Conservation (phyloP, 176 grass and related monocot genomes). For the Ananas comosus region DNA sequence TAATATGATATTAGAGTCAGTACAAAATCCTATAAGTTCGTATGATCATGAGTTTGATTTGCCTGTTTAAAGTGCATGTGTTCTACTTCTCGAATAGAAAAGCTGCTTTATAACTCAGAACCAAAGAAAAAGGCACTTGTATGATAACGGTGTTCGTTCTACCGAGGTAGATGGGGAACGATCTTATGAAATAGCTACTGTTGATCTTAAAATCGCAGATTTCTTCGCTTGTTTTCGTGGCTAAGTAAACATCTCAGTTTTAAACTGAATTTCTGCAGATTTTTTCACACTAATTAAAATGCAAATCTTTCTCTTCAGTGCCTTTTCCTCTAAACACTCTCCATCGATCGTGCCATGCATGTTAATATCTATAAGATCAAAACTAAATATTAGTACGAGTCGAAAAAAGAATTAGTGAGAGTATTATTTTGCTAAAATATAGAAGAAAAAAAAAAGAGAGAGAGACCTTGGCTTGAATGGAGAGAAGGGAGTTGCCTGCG, state of each 20-base stretch:
- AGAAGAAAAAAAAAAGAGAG: neutral
- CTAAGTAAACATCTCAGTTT: slow-evolving; percentile 48
- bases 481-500: slow-evolving; percentile 22
- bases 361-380: slow-evolving; percentile 3
- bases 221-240: slow-evolving; percentile 41
- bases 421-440: no score
- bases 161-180: slow-evolving; percentile 40
- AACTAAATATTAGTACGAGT: neutral
- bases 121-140: neutral
- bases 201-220: slow-evolving; percentile 49
- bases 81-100: no score
- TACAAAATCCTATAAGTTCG: no score
- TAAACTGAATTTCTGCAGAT: slow-evolving; percentile 37
- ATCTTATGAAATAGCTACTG: slow-evolving; percentile 44
- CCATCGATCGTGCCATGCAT: no score
- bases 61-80: neutral
- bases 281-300: slow-evolving; percentile 41
- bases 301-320: slow-evolving; percentile 31
- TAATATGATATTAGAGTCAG: no score
- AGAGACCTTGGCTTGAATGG: slow-evolving; percentile 28
- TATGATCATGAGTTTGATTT: no score
- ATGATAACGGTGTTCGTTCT: slow-evolving; percentile 36
- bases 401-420: neutral
- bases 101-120: no score
- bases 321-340: slow-evolving; percentile 45